These are phyloP conservation scores for Ganoderma meredithae DNA, from an alignment of 1,284 basidiomycete genomes.

Conservation along the genomic window DNA sequence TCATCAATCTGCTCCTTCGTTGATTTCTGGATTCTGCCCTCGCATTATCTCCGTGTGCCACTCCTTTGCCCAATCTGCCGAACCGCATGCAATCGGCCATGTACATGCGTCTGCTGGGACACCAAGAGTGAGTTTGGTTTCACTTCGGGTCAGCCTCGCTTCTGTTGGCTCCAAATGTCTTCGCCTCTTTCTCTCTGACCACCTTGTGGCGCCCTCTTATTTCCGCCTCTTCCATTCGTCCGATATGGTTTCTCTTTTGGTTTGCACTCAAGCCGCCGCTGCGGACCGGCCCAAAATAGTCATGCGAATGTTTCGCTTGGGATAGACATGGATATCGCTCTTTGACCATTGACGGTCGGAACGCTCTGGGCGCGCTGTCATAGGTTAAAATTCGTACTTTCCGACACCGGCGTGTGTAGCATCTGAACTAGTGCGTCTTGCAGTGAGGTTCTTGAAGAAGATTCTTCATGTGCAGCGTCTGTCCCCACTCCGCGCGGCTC, in stretches of 20 bases:
- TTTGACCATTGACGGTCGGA: slow-evolving; percentile 22
- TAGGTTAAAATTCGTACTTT: slow-evolving; percentile 24
- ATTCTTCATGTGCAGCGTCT: not conserved
- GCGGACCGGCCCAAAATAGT: slow-evolving; percentile 24
- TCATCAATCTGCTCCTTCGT: not conserved
- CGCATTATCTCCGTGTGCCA: slow-evolving; percentile 4
- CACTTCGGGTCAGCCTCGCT: not conserved
- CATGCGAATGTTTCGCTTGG: slow-evolving; percentile 24
- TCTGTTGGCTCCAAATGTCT: not conserved
- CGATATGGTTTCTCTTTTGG: not conserved
- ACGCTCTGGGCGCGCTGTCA: slow-evolving; percentile 16
- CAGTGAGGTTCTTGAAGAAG: not conserved
- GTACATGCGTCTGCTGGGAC: slow-evolving; percentile 5
- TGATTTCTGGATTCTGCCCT: not conserved
- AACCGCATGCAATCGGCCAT: slow-evolving; percentile 1
- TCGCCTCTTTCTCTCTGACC: not conserved
- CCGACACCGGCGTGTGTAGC: slow-evolving; percentile 23
- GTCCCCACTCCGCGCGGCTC: not conserved
- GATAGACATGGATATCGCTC: slow-evolving; percentile 18
- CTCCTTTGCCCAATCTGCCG: not conserved
- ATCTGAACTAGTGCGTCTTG: slow-evolving; percentile 5
- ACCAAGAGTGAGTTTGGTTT: slow-evolving; percentile 4
- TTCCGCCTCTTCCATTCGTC: not conserved
- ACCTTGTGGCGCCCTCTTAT: not conserved
- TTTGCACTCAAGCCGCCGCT: slow-evolving; percentile 11